Conservation (phyloP, 441 rosid genomes). For the Viola pubescens region DNA sequence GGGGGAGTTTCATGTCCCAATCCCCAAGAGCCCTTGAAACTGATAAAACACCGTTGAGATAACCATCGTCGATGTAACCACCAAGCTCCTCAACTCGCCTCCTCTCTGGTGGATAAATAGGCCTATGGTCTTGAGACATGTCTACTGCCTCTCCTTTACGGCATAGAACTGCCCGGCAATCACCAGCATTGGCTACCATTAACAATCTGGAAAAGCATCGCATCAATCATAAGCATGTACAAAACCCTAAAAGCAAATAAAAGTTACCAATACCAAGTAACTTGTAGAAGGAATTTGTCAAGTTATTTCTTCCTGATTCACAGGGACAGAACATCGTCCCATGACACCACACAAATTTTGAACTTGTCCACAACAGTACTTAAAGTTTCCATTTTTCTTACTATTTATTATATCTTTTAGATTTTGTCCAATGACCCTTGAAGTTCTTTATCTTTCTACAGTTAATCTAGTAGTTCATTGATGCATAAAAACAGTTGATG, state of each 20-base stretch:
- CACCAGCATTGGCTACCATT: constrained; percentile 73
- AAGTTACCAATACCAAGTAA: not conserved
- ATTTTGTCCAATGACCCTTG: too few relatives aligned
- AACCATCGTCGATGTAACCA: constrained; percentile 67
- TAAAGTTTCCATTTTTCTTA: too few relatives aligned
- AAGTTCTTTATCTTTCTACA: too few relatives aligned
- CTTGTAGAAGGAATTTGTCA: too few relatives aligned
- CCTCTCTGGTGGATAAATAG: constrained; percentile 45
- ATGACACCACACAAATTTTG: too few relatives aligned
- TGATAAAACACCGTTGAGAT: constrained; percentile 66
- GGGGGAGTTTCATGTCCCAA: constrained; percentile 77
- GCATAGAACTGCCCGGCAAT: constrained; percentile 68
- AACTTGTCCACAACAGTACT: too few relatives aligned
- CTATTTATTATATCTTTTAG: too few relatives aligned
- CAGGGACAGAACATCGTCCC: not conserved
- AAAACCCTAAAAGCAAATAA: not conserved
- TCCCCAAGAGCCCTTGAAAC: constrained; percentile 88
- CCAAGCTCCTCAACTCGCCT: constrained; percentile 63
- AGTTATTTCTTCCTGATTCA: not conserved
- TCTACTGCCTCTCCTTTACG: constrained; percentile 57
- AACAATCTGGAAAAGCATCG: constrained; percentile 39
- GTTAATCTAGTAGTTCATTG: too few relatives aligned
- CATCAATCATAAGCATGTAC: constrained; percentile 5
- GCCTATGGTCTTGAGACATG: constrained; percentile 76
- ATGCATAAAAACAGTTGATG: too few relatives aligned